A percentile compares a stretch with the other conserved stretches of the same genome.
These are phyloP conservation scores for Pelargonium fulgidum DNA, from an alignment of 441 rosid species.

Conservation along the genomic window DNA sequence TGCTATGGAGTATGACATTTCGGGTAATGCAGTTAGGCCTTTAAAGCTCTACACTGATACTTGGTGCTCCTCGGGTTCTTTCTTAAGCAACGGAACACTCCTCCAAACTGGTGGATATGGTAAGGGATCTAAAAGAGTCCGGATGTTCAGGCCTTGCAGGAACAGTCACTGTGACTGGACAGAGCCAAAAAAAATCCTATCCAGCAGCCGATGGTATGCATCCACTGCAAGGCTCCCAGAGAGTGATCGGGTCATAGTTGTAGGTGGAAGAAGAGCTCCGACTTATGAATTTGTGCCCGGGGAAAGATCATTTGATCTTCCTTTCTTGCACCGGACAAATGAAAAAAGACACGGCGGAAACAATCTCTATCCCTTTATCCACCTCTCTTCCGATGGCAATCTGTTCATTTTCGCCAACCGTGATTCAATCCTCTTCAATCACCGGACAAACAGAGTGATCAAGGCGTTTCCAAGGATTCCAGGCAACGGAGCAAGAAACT, in stretches of 20 bases:
- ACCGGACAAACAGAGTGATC: constrained; percentile 21
- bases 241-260: constrained; percentile 25
- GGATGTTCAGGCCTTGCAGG: constrained; percentile 21
- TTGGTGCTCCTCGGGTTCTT: constrained; percentile 31
- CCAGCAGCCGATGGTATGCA: constrained; percentile 34
- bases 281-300: constrained; percentile 33
- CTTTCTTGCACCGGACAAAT: constrained; percentile 25
- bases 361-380: constrained; percentile 39
- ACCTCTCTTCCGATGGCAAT: constrained; percentile 36
- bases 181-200: constrained; percentile 21
- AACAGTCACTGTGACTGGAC: constrained; percentile 25
- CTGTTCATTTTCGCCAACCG: constrained; percentile 36
- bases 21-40: constrained; percentile 22
- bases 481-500: constrained; percentile 33
- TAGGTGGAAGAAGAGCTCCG: constrained; percentile 27
- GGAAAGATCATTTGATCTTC: constrained; percentile 25
- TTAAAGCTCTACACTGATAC: constrained; percentile 26
- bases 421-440: constrained; percentile 26
- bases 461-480: constrained; percentile 31
- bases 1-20: constrained; percentile 22
- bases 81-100: constrained; percentile 28
- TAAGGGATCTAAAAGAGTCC: constrained; percentile 19
- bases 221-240: constrained; percentile 31
- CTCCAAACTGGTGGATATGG: constrained; percentile 26
- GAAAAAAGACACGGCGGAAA: constrained; percentile 21